These are phyloP conservation scores for Ophiostoma piceae DNA, from an alignment of 2,329 filamentous ascomycete species.

Conservation along the genomic window DNA sequence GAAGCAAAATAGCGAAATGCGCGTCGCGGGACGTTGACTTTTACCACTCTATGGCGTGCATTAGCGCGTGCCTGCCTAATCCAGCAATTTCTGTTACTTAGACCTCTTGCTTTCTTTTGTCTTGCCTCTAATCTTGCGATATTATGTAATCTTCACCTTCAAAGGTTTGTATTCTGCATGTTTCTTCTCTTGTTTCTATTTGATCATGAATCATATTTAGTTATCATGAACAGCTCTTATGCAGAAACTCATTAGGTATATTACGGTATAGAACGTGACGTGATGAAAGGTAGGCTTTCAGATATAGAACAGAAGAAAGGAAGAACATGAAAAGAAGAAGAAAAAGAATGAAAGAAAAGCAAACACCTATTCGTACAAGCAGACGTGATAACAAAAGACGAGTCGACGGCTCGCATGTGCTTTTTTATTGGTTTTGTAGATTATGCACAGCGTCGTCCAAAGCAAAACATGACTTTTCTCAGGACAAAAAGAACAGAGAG, in stretches of 20 bases:
- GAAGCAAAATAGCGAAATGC: background rate
- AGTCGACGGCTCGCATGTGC: conserved; percentile 6
- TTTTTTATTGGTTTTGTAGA: background rate
- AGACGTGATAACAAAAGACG: background rate
- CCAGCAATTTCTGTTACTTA: background rate
- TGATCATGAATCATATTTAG: background rate
- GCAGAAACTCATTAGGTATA: background rate
- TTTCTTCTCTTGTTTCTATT: background rate
- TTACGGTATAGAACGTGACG: conserved; percentile 6
- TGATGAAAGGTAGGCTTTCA: background rate
- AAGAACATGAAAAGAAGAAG: background rate
- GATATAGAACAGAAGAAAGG: background rate
- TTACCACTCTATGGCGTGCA: conserved; percentile 6
- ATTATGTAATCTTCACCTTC: background rate
- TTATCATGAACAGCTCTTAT: background rate
- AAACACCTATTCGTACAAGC: conserved; percentile 6
- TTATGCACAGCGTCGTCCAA: conserved; percentile 4
- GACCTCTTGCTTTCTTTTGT: background rate
- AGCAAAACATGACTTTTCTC: background rate
- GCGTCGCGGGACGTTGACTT: background rate
- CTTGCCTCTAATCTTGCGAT: background rate
- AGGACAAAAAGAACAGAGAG: background rate
- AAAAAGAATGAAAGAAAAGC: background rate
- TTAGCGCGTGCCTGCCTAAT: conserved; percentile 13
- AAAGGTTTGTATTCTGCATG: background rate